These are phyloP conservation scores for Penicillium arizonense DNA, from an alignment of 495 filamentous ascomycete genomes.

Conservation along the genomic window DNA sequence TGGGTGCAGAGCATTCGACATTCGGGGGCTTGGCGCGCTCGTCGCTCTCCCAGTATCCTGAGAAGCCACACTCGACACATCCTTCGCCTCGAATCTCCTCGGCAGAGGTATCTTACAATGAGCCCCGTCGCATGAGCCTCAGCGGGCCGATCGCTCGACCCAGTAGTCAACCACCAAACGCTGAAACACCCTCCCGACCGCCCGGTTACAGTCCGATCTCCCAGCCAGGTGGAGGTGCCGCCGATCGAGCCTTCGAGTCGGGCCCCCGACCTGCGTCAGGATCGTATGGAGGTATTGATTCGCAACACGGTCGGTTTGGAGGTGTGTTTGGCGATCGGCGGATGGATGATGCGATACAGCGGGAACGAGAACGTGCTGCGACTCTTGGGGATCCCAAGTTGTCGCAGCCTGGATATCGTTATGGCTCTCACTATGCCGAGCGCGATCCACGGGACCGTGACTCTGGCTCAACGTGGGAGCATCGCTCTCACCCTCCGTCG, in stretches of 20 bases:
- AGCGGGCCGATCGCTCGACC: constrained; percentile 40
- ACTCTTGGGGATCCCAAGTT: constrained; percentile 35
- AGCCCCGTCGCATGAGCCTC: constrained; percentile 40
- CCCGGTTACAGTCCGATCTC: constrained; percentile 42
- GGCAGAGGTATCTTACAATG: constrained; percentile 33
- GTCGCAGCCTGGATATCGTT: constrained; percentile 21
- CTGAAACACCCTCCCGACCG: constrained; percentile 31
- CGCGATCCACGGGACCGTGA: constrained; percentile 31
- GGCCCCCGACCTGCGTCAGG: constrained; percentile 15
- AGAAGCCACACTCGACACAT: constrained; percentile 39
- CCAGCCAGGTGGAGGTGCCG: constrained; percentile 20
- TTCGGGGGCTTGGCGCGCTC: constrained; percentile 36
- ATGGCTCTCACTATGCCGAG: constrained; percentile 34
- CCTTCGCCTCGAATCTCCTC: constrained; percentile 40
- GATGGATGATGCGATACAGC: constrained; percentile 39
- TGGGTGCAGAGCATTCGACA: constrained; percentile 31
- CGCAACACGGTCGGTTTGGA: constrained; percentile 29
- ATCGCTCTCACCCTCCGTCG: constrained; percentile 40
- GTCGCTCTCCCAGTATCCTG: constrained; percentile 35
- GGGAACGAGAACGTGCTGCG: constrained; percentile 35
- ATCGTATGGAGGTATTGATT: constrained; percentile 32
- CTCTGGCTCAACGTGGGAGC: constrained; percentile 37
- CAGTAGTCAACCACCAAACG: constrained; percentile 44
- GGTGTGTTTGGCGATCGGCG: constrained; percentile 44
- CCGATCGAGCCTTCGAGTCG: constrained; percentile 30